Evolutionary conservation across 345 rosid species (phyloP).

Genomic region (Geranium brycei): DNA sequence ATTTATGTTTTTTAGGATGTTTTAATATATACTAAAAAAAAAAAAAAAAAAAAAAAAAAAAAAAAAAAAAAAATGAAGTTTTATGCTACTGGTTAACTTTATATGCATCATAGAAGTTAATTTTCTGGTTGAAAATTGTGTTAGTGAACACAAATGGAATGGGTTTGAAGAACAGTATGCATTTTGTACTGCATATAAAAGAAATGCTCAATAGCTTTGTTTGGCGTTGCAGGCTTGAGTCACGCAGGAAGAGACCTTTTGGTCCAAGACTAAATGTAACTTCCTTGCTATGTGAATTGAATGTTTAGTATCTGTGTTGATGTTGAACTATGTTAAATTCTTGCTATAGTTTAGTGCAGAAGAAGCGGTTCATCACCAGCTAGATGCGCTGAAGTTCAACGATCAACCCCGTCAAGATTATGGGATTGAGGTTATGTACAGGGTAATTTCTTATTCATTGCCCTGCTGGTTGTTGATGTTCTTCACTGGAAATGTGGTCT

Average conservation of each 20-base stretch:
- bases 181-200: too few species aligned
- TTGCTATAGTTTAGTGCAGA: conserved; percentile 72
- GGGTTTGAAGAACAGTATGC: too few species aligned
- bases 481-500: neutral
- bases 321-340: conserved; percentile 12
- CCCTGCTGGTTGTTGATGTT: neutral
- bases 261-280: conserved; percentile 79
- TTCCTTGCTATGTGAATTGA: neutral
- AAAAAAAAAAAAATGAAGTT: too few species aligned
- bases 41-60: too few species aligned
- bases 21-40: too few species aligned
- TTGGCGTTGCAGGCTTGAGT: conserved; percentile 57
- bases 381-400: conserved; percentile 75
- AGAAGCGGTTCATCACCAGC: conserved; percentile 69
- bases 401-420: conserved; percentile 79
- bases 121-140: too few species aligned
- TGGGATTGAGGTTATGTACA: conserved; percentile 82
- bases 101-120: too few species aligned
- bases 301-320: conserved; percentile 5
- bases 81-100: too few species aligned
- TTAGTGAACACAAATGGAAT: too few species aligned
- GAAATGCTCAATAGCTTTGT: too few species aligned
- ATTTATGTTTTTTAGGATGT: too few species aligned
- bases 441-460: conserved; percentile 31
- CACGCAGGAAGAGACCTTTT: conserved; percentile 74